Percentiles rank a stretch among this genome's conserved stretches.
Conservation (phyloP, 352 stramenopile species). For the Vaucheria bursata region DNA sequence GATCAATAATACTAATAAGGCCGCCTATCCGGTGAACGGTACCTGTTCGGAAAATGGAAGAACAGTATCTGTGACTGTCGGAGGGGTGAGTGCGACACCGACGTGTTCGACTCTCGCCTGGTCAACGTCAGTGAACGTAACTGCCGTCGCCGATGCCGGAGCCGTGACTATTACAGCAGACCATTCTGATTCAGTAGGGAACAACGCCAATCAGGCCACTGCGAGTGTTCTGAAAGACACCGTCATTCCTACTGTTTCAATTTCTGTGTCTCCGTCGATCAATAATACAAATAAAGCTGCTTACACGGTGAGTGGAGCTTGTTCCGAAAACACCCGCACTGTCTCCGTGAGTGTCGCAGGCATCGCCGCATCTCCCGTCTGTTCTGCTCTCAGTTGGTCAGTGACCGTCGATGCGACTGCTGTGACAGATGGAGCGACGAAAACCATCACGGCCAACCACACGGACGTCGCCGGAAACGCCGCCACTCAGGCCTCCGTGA, state of each 20-base stretch:
- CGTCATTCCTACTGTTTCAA: background rate
- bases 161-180: background rate
- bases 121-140: background rate
- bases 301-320: background rate
- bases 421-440: background rate
- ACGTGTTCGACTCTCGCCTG: background rate
- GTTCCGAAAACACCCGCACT: background rate
- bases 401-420: background rate
- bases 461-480: background rate
- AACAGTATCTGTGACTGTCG: background rate
- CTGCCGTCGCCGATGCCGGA: background rate
- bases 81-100: background rate
- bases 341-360: background rate
- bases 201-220: background rate
- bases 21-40: background rate
- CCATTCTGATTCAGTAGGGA: background rate
- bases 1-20: slow-evolving; percentile 1
- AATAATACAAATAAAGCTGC: slow-evolving; percentile 2
- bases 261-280: background rate
- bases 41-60: background rate
- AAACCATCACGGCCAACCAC: background rate
- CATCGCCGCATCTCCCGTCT: background rate
- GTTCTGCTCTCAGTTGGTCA: background rate
- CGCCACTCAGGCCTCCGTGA: background rate
- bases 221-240: background rate